Evolutionary conservation across 2,329 filamentous ascomycete species (phyloP).

Genomic region (Pyrenochaeta sp.): DNA sequence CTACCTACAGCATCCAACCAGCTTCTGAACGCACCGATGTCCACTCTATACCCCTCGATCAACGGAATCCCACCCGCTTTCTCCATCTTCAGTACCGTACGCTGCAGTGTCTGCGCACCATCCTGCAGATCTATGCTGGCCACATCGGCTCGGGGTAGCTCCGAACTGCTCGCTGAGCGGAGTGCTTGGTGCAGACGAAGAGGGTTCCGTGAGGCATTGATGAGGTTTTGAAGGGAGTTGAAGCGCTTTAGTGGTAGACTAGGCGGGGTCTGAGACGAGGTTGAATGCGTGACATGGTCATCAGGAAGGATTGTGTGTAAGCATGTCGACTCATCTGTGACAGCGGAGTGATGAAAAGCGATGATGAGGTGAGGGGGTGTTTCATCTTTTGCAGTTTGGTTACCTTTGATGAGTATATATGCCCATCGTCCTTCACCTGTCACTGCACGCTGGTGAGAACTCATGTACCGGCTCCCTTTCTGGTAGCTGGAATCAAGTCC

Average conservation of each 20-base stretch:
- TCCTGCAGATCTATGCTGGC: neutral
- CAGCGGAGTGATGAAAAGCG: constrained; percentile 17
- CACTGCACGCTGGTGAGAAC: constrained; percentile 4
- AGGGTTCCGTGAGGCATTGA: neutral
- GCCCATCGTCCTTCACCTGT: constrained; percentile 25
- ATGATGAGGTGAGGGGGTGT: constrained; percentile 19
- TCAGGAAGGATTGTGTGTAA: constrained; percentile 18
- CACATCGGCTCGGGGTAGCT: constrained; percentile 3
- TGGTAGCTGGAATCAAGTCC: neutral
- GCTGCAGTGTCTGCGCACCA: constrained; percentile 15
- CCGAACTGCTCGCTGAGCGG: constrained; percentile 8
- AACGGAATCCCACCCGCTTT: constrained; percentile 29
- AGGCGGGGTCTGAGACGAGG: neutral
- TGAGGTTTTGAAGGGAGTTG: constrained; percentile 15
- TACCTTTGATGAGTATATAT: constrained; percentile 21
- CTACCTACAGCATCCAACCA: constrained; percentile 33
- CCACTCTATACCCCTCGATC: constrained; percentile 30
- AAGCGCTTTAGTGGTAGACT: constrained; percentile 9
- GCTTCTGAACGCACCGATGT: constrained; percentile 19
- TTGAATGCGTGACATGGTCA: neutral
- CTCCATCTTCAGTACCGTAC: constrained; percentile 25
- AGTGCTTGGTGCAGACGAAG: constrained; percentile 9
- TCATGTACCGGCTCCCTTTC: neutral
- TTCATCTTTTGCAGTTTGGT: neutral
- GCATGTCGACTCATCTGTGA: constrained; percentile 15